Percentiles rank a stretch among this genome's conserved stretches.
Conservation (phyloP, 2,329 filamentous ascomycete genomes). For the Fusarium sororula region DNA sequence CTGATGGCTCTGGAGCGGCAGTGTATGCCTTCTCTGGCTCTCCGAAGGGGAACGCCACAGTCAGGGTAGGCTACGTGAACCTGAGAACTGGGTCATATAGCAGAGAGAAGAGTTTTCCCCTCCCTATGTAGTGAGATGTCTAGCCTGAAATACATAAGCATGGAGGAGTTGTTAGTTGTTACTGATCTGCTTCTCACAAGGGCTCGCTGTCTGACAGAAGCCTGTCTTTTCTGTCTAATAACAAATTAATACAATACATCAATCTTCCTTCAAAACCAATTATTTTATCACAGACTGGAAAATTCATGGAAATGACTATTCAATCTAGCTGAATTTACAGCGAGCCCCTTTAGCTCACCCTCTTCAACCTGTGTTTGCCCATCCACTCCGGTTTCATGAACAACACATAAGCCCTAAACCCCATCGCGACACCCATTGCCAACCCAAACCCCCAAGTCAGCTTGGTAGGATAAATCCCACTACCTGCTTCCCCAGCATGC, state of each 20-base stretch:
- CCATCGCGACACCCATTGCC: neutral
- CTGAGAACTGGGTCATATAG: neutral
- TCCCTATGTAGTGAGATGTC: rapidly evolving
- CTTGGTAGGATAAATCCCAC: neutral
- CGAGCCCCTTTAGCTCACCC: neutral
- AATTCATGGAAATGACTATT: rapidly evolving
- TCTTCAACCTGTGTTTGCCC: neutral
- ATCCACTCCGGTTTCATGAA: neutral
- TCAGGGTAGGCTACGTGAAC: neutral
- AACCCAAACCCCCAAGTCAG: neutral
- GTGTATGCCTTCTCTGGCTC: neutral
- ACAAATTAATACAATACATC: neutral
- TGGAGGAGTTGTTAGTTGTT: neutral
- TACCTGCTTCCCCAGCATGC: neutral
- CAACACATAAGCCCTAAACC: neutral
- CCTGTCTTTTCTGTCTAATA: rapidly evolving
- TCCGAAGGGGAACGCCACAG: neutral
- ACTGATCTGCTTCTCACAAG: neutral
- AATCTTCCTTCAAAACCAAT: neutral
- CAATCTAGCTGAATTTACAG: neutral
- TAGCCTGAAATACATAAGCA: neutral
- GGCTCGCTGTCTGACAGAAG: rapidly evolving
- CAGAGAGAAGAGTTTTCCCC: neutral
- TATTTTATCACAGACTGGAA: neutral
- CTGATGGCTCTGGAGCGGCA: neutral